Evolutionary conservation across 495 filamentous ascomycete genomes (phyloP).

Genomic region (Aspergillus diversus): DNA sequence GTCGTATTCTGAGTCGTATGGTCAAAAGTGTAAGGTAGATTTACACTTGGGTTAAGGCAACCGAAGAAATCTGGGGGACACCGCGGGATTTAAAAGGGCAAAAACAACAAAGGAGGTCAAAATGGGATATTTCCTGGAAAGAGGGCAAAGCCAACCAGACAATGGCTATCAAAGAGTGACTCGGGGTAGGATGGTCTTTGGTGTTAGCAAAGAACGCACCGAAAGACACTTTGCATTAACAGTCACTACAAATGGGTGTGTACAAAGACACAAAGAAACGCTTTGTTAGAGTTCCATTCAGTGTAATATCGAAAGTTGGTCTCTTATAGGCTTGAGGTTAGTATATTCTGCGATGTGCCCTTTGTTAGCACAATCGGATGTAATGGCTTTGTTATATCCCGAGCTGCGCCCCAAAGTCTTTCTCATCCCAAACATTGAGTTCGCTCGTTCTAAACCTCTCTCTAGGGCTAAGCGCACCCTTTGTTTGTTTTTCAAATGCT

Average conservation of each 20-base stretch:
- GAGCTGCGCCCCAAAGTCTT: no score
- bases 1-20: neutral
- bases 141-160: neutral
- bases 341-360: no score
- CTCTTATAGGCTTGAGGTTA: no score
- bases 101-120: neutral
- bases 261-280: no score
- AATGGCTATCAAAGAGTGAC: neutral
- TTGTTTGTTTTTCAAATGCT: constrained; percentile 40
- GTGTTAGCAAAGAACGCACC: no score
- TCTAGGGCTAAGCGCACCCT: neutral
- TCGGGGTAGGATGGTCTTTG: no score
- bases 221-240: no score
- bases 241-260: no score
- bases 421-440: constrained; percentile 73
- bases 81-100: neutral
- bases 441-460: constrained; percentile 34
- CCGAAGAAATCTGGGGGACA: neutral
- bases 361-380: no score
- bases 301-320: no score
- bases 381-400: no score
- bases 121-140: neutral
- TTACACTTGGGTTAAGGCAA: neutral
- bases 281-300: no score
- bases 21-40: neutral